These are phyloP conservation scores for Alternaria ethzedia DNA, from an alignment of 2,329 filamentous ascomycete species.

Conservation along the genomic window DNA sequence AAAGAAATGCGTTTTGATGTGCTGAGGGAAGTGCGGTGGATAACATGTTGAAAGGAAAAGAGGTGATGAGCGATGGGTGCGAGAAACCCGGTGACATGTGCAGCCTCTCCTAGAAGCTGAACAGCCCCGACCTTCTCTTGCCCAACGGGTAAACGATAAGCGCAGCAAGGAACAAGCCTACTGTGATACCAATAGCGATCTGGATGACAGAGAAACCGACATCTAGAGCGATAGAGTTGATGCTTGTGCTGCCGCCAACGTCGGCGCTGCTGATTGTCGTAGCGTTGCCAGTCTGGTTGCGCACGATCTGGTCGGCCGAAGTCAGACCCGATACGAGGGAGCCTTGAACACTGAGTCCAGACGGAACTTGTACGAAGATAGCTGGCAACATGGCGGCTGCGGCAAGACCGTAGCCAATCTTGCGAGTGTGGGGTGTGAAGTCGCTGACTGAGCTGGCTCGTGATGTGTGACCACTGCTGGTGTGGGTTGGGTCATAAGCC, in stretches of 20 bases:
- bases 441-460: conserved; percentile 32
- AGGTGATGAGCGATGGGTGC: neutral
- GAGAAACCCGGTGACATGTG: neutral
- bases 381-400: conserved; percentile 85
- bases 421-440: conserved; percentile 40
- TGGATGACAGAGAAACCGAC: conserved; percentile 58
- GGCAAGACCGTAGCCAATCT: conserved; percentile 74
- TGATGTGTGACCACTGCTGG: conserved; percentile 25
- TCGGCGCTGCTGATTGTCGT: conserved; percentile 46
- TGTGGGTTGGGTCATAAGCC: conserved; percentile 24
- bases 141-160: conserved; percentile 58
- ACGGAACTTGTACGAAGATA: conserved; percentile 75
- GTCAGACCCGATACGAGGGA: conserved; percentile 63
- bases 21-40: accelerated
- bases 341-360: conserved; percentile 64
- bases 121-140: conserved; percentile 53
- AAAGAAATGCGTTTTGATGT: neutral
- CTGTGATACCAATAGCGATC: conserved; percentile 59
- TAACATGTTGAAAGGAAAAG: neutral
- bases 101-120: conserved; percentile 35
- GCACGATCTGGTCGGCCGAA: conserved; percentile 62
- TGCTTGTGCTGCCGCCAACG: conserved; percentile 18
- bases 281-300: conserved; percentile 53
- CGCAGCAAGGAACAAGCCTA: conserved; percentile 57
- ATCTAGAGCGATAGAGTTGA: conserved; percentile 56